phyloP scores from a whole-genome alignment of 139 green algal species.

The Chlamydomonas asymmetrica region DNA sequence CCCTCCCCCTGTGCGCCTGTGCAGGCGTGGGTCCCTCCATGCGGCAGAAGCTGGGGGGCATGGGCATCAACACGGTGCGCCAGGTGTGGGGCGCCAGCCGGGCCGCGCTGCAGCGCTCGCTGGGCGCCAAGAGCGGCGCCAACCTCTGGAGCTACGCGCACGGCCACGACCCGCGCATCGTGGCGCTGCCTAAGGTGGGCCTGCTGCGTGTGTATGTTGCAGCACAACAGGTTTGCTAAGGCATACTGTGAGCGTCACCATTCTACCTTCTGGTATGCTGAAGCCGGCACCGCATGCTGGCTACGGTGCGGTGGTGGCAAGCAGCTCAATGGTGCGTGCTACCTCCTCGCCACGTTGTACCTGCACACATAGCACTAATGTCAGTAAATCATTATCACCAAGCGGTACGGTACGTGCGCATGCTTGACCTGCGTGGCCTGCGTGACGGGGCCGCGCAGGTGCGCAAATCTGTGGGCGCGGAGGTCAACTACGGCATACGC shows the following conservation, averaged over 20 bases:
- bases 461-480: conserved; percentile 78
- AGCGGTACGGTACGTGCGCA: not conserved
- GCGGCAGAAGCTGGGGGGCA: conserved; percentile 56
- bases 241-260: not conserved
- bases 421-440: not conserved
- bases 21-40: conserved; percentile 76
- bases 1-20: not conserved
- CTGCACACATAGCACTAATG: too few relatives aligned
- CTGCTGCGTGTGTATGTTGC: too few relatives aligned
- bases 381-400: too few relatives aligned
- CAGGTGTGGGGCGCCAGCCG: conserved; percentile 47
- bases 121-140: conserved; percentile 80
- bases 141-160: conserved; percentile 54
- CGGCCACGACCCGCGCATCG: conserved; percentile 37
- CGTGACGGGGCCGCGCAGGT: not conserved
- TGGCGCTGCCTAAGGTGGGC: conserved; percentile 53
- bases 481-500: conserved; percentile 94
- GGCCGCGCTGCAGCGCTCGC: conserved; percentile 53
- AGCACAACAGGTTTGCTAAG: too few relatives aligned
- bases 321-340: too few relatives aligned
- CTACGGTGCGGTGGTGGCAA: too few relatives aligned
- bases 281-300: too few relatives aligned
- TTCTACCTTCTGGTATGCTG: too few relatives aligned
- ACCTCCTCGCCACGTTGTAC: too few relatives aligned
- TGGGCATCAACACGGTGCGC: conserved; percentile 62